Conservation (phyloP, 352 stramenopile genomes). For the Globisporangium viniferum region DNA sequence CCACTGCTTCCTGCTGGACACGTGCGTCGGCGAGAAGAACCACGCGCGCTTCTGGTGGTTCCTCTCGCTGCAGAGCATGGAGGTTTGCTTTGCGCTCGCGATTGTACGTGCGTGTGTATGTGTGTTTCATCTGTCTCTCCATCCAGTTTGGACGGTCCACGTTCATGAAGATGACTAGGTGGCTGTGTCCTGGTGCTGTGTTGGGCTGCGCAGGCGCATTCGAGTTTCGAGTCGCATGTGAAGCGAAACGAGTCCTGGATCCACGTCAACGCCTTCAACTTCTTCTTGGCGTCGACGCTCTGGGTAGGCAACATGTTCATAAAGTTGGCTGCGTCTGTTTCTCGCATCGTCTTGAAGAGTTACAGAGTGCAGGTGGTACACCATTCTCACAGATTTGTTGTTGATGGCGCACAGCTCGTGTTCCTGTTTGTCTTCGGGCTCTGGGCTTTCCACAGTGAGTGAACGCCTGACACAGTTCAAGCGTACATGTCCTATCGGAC, state of each 20-base stretch:
- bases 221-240: constrained; percentile 4
- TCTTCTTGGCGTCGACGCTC: constrained; percentile 24
- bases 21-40: constrained; percentile 89
- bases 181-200: not conserved
- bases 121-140: not conserved
- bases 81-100: constrained; percentile 21
- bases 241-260: constrained; percentile 20
- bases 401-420: constrained; percentile 1
- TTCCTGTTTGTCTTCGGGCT: constrained; percentile 23
- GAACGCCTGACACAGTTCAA: not conserved
- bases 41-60: constrained; percentile 87
- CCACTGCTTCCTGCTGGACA: constrained; percentile 87
- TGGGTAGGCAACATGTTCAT: constrained; percentile 18
- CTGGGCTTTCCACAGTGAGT: constrained; percentile 38
- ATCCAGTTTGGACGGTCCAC: not conserved
- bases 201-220: constrained; percentile 13
- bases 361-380: not conserved
- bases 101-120: constrained; percentile 20
- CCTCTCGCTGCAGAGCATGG: constrained; percentile 36
- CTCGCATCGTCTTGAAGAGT: not conserved
- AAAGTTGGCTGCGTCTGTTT: not conserved
- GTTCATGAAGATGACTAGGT: not conserved
- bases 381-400: not conserved
- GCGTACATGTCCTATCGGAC: too few species aligned
- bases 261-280: constrained; percentile 16